Conservation (phyloP, 164 flowering plant genomes). For the Cinnamomum chago region DNA sequence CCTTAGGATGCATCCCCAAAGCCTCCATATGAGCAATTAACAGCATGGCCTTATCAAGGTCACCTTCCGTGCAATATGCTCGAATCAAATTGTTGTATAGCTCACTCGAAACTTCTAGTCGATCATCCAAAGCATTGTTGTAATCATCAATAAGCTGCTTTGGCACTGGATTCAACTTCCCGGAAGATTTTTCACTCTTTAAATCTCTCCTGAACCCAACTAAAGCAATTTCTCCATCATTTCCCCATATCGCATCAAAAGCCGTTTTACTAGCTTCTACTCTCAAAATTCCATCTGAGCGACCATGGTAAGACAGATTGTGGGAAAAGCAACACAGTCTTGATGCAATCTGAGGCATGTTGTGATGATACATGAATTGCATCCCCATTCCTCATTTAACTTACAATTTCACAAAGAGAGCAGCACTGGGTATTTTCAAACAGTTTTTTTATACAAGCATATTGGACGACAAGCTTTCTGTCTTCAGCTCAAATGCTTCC, state of each 20-base stretch:
- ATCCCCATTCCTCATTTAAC: conserved; percentile 3
- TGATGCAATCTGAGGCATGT: background rate
- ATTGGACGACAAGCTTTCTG: background rate
- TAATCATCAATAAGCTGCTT: conserved; percentile 6
- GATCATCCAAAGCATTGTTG: conserved; percentile 10
- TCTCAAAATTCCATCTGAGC: background rate
- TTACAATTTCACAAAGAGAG: background rate
- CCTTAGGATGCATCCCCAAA: conserved; percentile 39
- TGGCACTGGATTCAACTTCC: background rate
- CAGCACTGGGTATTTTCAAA: background rate
- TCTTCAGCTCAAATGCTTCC: background rate
- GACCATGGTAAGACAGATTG: background rate
- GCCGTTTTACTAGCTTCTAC: conserved; percentile 1
- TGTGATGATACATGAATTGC: background rate
- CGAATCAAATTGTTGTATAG: conserved; percentile 38
- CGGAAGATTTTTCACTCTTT: background rate
- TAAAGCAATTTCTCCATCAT: background rate
- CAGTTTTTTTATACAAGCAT: background rate
- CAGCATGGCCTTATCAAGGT: conserved; percentile 47
- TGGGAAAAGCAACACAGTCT: conserved; percentile 1
- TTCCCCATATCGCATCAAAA: background rate
- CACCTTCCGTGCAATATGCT: conserved; percentile 36
- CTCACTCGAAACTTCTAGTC: conserved; percentile 36
- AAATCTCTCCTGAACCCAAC: conserved; percentile 2
- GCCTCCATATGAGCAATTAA: conserved; percentile 60